Evolutionary conservation across 148 eudicot genomes (phyloP).

Genomic region (Camellia granthamiana): DNA sequence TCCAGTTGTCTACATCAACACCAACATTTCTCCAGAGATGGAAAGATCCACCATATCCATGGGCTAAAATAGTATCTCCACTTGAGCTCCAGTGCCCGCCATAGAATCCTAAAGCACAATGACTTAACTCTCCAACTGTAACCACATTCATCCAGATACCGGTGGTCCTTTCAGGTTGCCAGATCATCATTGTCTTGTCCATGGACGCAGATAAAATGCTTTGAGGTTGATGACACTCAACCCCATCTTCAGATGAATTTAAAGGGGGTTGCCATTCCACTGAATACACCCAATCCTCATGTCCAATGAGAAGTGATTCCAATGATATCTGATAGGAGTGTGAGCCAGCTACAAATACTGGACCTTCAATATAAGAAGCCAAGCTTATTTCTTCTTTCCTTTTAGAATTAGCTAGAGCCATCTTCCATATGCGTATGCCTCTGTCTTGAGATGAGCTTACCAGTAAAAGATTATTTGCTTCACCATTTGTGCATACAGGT

Average conservation of each 20-base stretch:
- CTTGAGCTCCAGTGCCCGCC: conserved; percentile 92
- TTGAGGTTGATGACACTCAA: conserved; percentile 54
- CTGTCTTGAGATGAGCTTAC: conserved; percentile 93
- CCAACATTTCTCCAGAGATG: conserved; percentile 92
- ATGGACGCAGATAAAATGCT: conserved; percentile 92
- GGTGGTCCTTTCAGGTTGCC: conserved; percentile 92
- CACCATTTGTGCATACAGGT: conserved; percentile 54
- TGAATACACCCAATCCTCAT: conserved; percentile 98
- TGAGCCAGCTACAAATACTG: conserved; percentile 61
- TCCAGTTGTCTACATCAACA: conserved; percentile 65
- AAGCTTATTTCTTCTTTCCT: conserved; percentile 48
- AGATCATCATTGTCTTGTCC: conserved; percentile 99
- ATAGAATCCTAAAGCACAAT: conserved; percentile 95
- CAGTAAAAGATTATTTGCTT: conserved; percentile 47
- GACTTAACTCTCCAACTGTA: conserved; percentile 94
- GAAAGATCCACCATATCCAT: conserved; percentile 99
- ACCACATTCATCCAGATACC: conserved; percentile 99
- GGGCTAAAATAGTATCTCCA: conserved; percentile 80
- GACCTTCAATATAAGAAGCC: conserved; percentile 92
- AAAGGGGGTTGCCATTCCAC: conserved; percentile 93
- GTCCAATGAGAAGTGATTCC: conserved; percentile 94
- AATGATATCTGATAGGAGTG: conserved; percentile 73
- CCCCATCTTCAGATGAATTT: conserved; percentile 32
- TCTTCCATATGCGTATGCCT: conserved; percentile 81
- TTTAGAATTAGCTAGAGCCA: conserved; percentile 37